These are phyloP conservation scores for Akanthomyces dipterigenus DNA, from an alignment of 2,329 filamentous ascomycete species.

Conservation along the genomic window DNA sequence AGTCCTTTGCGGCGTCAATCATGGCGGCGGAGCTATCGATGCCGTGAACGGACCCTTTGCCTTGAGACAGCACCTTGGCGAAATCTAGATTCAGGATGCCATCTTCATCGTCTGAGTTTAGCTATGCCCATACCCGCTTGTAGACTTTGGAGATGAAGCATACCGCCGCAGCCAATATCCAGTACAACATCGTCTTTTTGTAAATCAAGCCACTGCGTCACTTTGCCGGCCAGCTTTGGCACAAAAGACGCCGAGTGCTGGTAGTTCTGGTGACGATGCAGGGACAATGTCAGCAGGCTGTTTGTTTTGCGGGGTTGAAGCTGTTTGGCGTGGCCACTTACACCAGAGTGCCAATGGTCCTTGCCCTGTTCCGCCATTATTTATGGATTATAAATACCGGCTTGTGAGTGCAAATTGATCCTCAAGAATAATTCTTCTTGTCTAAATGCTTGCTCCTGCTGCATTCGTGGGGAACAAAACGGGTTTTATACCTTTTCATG, in stretches of 20 bases:
- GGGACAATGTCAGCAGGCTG: conserved; percentile 14
- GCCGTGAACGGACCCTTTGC: conserved; percentile 45
- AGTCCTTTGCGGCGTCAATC: conserved; percentile 44
- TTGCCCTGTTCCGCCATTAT: conserved; percentile 17
- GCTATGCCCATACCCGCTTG: background rate
- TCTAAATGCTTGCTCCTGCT: background rate
- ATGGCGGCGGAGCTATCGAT: conserved; percentile 53
- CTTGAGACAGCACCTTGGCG: conserved; percentile 36
- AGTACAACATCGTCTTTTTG: conserved; percentile 51
- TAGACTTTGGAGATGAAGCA: conserved; percentile 13
- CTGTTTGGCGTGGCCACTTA: conserved; percentile 14
- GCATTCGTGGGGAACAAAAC: background rate
- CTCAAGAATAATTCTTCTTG: background rate
- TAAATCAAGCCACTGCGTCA: conserved; percentile 52
- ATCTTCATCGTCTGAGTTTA: conserved; percentile 31
- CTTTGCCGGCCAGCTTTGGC: conserved; percentile 52
- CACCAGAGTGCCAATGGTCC: conserved; percentile 23
- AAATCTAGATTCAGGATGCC: conserved; percentile 53
- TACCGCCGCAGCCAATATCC: conserved; percentile 59
- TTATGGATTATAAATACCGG: background rate
- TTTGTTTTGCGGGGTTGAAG: background rate
- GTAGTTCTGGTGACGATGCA: conserved; percentile 39
- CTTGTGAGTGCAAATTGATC: background rate
- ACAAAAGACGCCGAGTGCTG: conserved; percentile 57
- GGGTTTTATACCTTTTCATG: background rate